A percentile compares a stretch with the other conserved stretches of the same genome.
Evolutionary conservation across 2,329 filamentous ascomycete genomes (phyloP).

Genomic region (Didymella sp.): DNA sequence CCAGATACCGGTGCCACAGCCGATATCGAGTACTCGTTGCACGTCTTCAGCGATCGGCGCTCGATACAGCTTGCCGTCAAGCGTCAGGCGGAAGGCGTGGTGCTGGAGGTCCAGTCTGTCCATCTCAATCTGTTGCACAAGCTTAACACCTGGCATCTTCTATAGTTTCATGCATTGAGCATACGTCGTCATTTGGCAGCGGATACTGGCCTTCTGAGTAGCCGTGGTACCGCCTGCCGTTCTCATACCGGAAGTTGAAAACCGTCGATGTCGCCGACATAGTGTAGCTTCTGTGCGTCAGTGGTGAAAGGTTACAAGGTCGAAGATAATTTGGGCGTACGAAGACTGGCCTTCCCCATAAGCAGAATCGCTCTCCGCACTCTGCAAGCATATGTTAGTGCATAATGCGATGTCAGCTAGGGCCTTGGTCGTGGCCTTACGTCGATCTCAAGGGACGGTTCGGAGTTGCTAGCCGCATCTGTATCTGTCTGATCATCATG

Average conservation of each 20-base stretch:
- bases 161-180: too few species aligned
- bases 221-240: slow-evolving; percentile 42
- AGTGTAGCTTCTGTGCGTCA: slow-evolving; percentile 29
- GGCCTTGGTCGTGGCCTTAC: slow-evolving; percentile 16
- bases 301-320: background rate
- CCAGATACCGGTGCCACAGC: slow-evolving; percentile 47
- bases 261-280: slow-evolving; percentile 43
- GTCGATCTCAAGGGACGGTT: slow-evolving; percentile 38
- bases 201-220: slow-evolving; percentile 43
- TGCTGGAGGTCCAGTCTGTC: slow-evolving; percentile 45
- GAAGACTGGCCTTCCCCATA: slow-evolving; percentile 33
- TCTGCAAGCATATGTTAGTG: slow-evolving; percentile 20
- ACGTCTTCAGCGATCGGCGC: slow-evolving; percentile 38
- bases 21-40: slow-evolving; percentile 43
- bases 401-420: background rate
- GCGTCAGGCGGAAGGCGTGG: slow-evolving; percentile 44
- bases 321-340: slow-evolving; percentile 14
- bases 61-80: slow-evolving; percentile 40
- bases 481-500: slow-evolving; percentile 2
- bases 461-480: slow-evolving; percentile 34
- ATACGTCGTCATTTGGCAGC: slow-evolving; percentile 46
- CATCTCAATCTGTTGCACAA: slow-evolving; percentile 37
- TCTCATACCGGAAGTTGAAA: slow-evolving; percentile 42
- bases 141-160: too few species aligned
- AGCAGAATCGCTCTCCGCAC: slow-evolving; percentile 40